Evolutionary conservation across 2,329 filamentous ascomycete species (phyloP).

Genomic region (Fusarium transvaalense): DNA sequence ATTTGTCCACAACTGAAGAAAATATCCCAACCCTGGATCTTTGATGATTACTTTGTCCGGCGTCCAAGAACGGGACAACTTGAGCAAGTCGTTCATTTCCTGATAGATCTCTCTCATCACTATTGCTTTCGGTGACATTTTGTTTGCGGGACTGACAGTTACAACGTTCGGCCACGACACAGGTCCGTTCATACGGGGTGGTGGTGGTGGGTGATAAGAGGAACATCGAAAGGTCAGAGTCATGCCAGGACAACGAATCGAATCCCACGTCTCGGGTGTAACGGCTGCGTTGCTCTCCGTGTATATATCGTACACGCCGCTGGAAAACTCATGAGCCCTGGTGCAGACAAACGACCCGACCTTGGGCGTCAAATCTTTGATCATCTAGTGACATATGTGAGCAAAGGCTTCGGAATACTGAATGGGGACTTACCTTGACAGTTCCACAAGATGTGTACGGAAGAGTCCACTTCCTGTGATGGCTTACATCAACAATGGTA

Average conservation of each 20-base stretch:
- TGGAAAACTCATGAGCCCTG: rapidly evolving
- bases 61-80: rapidly evolving
- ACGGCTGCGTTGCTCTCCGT: not conserved
- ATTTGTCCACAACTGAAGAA: slow-evolving; percentile 12
- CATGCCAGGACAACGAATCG: slow-evolving; percentile 9
- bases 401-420: no score
- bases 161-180: no score
- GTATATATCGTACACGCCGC: not conserved
- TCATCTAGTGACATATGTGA: not conserved
- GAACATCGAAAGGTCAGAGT: not conserved
- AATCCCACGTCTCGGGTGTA: not conserved
- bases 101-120: not conserved
- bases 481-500: rapidly evolving
- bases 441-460: not conserved
- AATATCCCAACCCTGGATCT: not conserved
- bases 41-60: not conserved
- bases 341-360: rapidly evolving
- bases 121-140: no score
- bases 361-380: not conserved
- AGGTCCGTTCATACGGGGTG: no score
- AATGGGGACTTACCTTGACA: not conserved
- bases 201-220: no score
- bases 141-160: no score
- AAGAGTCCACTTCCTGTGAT: rapidly evolving
- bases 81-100: not conserved